Evolutionary conservation across 257 asterid species (phyloP).

Genomic region (Solanum bulbocastanum): DNA sequence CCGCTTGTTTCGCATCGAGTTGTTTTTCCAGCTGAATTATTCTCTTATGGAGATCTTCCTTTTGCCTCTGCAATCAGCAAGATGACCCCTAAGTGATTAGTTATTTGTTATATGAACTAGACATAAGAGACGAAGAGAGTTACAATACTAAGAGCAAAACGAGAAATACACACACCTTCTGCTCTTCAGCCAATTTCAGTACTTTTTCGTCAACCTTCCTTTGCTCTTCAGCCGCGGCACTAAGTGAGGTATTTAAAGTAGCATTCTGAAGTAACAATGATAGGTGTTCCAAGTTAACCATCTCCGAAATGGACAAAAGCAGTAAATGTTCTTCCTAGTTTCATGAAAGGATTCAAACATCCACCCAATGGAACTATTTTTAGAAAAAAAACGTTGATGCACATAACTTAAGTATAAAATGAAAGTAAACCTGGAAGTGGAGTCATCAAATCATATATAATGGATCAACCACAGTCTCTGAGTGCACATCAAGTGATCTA

Average conservation of each 20-base stretch:
- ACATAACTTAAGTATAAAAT: background rate
- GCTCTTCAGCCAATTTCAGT: slow-evolving; percentile 74
- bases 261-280: slow-evolving; percentile 49
- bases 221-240: slow-evolving; percentile 52
- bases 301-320: background rate
- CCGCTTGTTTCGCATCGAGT: slow-evolving; percentile 59
- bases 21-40: slow-evolving; percentile 50
- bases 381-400: background rate
- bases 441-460: background rate
- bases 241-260: slow-evolving; percentile 42
- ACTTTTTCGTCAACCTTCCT: slow-evolving; percentile 51
- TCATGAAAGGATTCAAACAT: background rate
- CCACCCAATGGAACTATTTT: background rate
- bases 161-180: slow-evolving; percentile 45
- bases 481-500: background rate
- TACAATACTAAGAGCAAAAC: background rate
- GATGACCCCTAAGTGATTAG: slow-evolving; percentile 2
- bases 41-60: slow-evolving; percentile 47
- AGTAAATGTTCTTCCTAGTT: background rate
- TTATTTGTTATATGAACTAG: slow-evolving; percentile 3
- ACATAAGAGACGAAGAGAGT: slow-evolving; percentile 3
- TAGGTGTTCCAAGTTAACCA: background rate
- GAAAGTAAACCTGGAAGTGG: background rate
- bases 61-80: slow-evolving; percentile 60
- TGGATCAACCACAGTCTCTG: background rate